Evolutionary conservation across 1,284 basidiomycete species (phyloP).

Genomic region (Fistulinella cinereoalba): DNA sequence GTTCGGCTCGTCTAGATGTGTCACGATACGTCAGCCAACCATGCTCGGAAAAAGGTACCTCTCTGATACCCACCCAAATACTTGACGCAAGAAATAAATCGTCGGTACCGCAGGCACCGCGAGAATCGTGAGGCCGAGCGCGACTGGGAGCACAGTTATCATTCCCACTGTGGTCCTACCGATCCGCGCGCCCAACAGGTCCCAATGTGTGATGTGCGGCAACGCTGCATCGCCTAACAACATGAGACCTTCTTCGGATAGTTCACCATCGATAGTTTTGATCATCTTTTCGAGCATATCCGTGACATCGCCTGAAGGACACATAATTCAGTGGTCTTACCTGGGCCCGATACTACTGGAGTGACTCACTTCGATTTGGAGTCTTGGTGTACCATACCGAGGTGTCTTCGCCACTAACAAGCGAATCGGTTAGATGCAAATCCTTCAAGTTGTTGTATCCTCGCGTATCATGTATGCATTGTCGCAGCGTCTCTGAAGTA

Average conservation of each 20-base stretch:
- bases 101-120: not conserved
- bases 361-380: constrained; percentile 4
- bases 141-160: not conserved
- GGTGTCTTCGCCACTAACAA: constrained; percentile 4
- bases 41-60: too few species aligned
- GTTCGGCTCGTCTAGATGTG: too few species aligned
- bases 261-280: constrained; percentile 20
- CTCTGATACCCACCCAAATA: not conserved
- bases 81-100: not conserved
- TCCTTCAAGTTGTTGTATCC: constrained; percentile 7
- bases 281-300: constrained; percentile 28
- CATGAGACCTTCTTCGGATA: constrained; percentile 21
- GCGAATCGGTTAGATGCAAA: constrained; percentile 7
- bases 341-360: too few species aligned
- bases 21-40: too few species aligned
- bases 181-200: not conserved
- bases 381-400: constrained; percentile 7
- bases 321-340: too few species aligned
- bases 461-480: not conserved
- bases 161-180: not conserved
- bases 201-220: not conserved
- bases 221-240: constrained; percentile 1
- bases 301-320: constrained; percentile 19
- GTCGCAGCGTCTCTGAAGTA: constrained; percentile 4
- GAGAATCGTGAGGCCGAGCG: not conserved